Conservation (phyloP, 208 protist genomes). For the Leishmania lainsoni region DNA sequence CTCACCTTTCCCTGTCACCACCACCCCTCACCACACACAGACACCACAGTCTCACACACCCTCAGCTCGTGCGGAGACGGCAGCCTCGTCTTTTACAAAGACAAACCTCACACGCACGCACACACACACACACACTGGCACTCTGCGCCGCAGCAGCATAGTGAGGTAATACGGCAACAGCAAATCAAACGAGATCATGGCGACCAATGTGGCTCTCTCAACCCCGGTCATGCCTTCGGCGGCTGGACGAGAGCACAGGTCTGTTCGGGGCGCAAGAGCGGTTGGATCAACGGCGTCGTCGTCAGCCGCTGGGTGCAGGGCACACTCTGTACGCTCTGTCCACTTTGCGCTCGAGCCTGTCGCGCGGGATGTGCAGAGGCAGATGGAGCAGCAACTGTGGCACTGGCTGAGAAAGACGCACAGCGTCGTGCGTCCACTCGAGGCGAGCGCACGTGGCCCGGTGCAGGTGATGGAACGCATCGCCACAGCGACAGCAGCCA, state of each 20-base stretch:
- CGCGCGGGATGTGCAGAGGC: constrained; percentile 22
- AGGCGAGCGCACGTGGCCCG: constrained; percentile 21
- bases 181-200: background rate
- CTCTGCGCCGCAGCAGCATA: background rate
- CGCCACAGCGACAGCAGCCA: background rate
- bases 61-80: too few species aligned
- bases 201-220: background rate
- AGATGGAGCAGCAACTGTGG: constrained; percentile 44
- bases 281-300: background rate
- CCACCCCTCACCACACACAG: too few species aligned
- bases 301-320: background rate
- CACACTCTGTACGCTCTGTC: constrained; percentile 11
- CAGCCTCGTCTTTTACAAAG: too few species aligned
- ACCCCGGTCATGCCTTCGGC: background rate
- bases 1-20: too few species aligned
- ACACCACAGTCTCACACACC: too few species aligned
- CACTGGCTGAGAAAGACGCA: constrained; percentile 31
- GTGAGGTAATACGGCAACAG: background rate
- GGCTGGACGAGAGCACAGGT: background rate
- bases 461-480: constrained; percentile 19
- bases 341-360: constrained; percentile 28
- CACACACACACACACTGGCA: background rate
- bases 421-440: constrained; percentile 5
- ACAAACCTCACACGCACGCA: background rate
- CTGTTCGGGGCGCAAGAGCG: background rate